Base-by-base conservation (phyloP, 169 alveolate genomes). In the Eimeria mitis region DNA sequence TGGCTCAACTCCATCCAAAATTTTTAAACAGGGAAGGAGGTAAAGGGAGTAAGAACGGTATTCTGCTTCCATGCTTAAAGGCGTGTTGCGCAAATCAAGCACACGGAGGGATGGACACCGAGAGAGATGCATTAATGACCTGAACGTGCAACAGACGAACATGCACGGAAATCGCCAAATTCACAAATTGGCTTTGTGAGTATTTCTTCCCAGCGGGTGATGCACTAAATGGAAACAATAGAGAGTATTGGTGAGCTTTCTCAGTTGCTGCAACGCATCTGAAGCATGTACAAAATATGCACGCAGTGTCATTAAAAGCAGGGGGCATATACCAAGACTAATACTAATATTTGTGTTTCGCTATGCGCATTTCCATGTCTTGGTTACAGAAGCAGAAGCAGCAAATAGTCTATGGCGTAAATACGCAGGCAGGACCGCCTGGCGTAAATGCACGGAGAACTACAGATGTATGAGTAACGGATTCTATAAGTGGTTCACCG, bases 11-110 rank as follows among this genome's bases (percentile, higher is more conserved):
- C 96, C 96, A 42, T 92, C 96, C 49, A 92, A 73, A 65, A 92
- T 40, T 68, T 81, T 92, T 31, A 92, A 56, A 31, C 76, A 54
- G 16, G 78, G 81, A 31, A 92, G 84, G 47, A 92, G 89, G 52
- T 81, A 92, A 13, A 92, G 94, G 52, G 96, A 49, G 68, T 92
- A 92, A 44, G 89, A 40, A 28, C 96, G 91, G 44, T 92, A 92
- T 56, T 92, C 96, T 68, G 96, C 63, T 3, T 79, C 88, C 70
- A 21, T 31, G 88, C 94, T 63, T 40, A 92, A 79, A 3, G 94
- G 88, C 31, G 79, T 92, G 42, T 88, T 88, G 14, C 92, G 78
- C 56, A 92, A 54, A 71, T 81, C 96, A 7, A 92, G 94, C 68
- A 92, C 96, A 8, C 89, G 89, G 59, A 92, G 96, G 16, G 63